Evolutionary conservation across 108 stramenopile genomes (phyloP), one percentile per base, ranked within the genome.

Genomic region (Cyclotella atomus): DNA sequence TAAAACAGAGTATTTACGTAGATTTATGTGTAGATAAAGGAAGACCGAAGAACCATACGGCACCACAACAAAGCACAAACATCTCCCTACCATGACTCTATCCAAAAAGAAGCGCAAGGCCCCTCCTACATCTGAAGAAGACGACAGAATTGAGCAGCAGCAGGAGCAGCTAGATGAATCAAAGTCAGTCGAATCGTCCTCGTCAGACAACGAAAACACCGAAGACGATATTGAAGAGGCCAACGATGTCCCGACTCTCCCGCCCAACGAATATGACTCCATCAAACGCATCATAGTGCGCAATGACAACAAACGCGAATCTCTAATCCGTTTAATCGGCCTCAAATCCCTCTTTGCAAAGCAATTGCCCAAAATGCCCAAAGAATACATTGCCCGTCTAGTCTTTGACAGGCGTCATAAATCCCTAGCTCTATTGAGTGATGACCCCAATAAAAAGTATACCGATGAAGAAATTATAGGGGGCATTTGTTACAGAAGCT

Each of bases 361-460:
- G 75, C 98, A 99, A 71, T 85, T 99, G 12, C 99, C 99, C 55
- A 99, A 98, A 85, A 99, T 99, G 98, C 98, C 97, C 23, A 83
- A 84, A 60, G 91, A 90, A 23, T 98, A 99, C 82, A 99, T 99
- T 76, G 97, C 97, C 14, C 87, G 98, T 2, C 88, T 99, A 34
- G 97, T 99, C 20, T 96, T 99, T 71, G 99, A 99, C 71, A 91
- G 89, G 10, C 86, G 92, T 23, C 99, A 99, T 77, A 80, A 81
- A 29, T 89, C 94, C 16, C 63, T 99, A 36, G 96, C 94, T 2
- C 84, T 98, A 29, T 65, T 96, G 3, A 89, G 86, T 67, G 70
- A 83, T 19, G 85, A 92, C 70, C 89, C 86, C 1, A 43, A 56
- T 0, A 64, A 85, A 30, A 89, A 85, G 56, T 87, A 84, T 73